Percentiles rank a stretch among this genome's conserved stretches.
Conservation (phyloP, 805 yeast species). For the Torulaspora maleeae region DNA sequence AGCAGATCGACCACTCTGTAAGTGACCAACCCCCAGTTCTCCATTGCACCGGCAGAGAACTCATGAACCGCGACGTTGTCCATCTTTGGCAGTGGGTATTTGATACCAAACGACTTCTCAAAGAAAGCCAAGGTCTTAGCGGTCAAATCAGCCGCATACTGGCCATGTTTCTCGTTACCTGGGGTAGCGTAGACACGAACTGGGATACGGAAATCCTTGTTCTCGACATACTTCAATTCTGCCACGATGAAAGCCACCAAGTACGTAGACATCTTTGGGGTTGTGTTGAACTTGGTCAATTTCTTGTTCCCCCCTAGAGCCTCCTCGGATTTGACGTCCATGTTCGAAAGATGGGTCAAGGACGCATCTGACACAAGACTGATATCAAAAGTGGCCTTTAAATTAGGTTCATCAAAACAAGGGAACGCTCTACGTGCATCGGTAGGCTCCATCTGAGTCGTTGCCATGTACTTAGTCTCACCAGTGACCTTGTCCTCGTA, state of each 20-base stretch:
- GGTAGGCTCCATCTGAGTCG: constrained; percentile 84
- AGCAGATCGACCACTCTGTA: constrained; percentile 73
- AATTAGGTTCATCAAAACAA: constrained; percentile 77
- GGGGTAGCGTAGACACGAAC: constrained; percentile 78
- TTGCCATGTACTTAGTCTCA: constrained; percentile 64
- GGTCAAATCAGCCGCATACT: constrained; percentile 67
- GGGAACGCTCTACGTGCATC: constrained; percentile 88
- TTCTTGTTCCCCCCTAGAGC: constrained; percentile 43
- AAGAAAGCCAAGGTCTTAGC: constrained; percentile 71
- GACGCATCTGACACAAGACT: constrained; percentile 52
- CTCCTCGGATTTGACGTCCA: constrained; percentile 55
- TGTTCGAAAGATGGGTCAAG: constrained; percentile 61
- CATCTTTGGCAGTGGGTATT: constrained; percentile 75
- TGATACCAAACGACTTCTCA: constrained; percentile 66
- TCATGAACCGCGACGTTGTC: constrained; percentile 82
- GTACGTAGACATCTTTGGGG: constrained; percentile 82
- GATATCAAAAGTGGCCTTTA: constrained; percentile 68
- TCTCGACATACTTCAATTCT: constrained; percentile 70
- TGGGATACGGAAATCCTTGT: constrained; percentile 61
- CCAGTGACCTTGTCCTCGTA: constrained; percentile 56
- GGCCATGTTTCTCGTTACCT: constrained; percentile 67
- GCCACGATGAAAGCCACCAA: constrained; percentile 80
- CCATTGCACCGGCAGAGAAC: constrained; percentile 87
- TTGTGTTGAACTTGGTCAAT: constrained; percentile 60
- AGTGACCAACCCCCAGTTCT: constrained; percentile 76